A percentile compares a stretch with the other conserved stretches of the same genome.
These are phyloP conservation scores for Coemansia sp. DNA, from an alignment of 192 early-diverging fungal species.

Conservation along the genomic window DNA sequence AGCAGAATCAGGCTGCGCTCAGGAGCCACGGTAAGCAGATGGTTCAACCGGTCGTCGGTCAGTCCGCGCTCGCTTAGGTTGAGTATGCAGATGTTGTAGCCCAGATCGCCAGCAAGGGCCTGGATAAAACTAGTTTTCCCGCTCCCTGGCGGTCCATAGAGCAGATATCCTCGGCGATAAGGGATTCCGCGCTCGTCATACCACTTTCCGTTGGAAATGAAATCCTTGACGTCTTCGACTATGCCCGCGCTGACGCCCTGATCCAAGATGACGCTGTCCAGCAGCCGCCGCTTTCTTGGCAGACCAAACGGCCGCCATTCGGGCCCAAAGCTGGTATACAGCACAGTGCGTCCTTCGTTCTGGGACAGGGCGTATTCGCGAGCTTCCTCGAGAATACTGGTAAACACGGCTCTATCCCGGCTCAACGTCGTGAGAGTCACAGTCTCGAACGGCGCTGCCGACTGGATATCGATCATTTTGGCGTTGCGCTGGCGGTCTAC, in stretches of 20 bases:
- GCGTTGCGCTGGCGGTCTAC: constrained; percentile 80
- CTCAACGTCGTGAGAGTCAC: constrained; percentile 89
- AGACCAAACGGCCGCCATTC: constrained; percentile 97
- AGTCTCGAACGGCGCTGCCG: constrained; percentile 93
- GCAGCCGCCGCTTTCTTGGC: constrained; percentile 75
- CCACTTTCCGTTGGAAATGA: constrained; percentile 81
- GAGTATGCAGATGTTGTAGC: constrained; percentile 86
- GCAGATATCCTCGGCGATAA: constrained; percentile 86
- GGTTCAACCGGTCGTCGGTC: constrained; percentile 83
- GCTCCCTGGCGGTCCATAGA: constrained; percentile 87
- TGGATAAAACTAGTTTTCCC: constrained; percentile 94
- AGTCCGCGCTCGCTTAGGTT: constrained; percentile 81
- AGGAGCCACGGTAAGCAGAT: constrained; percentile 76
- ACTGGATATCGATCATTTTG: constrained; percentile 88
- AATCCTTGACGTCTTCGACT: constrained; percentile 70
- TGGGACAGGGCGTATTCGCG: constrained; percentile 79
- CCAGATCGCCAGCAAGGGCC: constrained; percentile 83
- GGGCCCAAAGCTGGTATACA: constrained; percentile 92
- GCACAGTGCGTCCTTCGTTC: constrained; percentile 93
- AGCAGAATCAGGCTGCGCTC: constrained; percentile 78
- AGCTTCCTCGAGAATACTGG: constrained; percentile 77
- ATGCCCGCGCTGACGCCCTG: constrained; percentile 65
- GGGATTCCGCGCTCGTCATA: constrained; percentile 85
- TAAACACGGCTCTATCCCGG: constrained; percentile 77
- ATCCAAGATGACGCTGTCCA: constrained; percentile 77